Evolutionary conservation across 768 basidiomycete genomes (phyloP), one percentile per base, ranked within the genome.

Genomic region (Leccinellum rugosiceps): DNA sequence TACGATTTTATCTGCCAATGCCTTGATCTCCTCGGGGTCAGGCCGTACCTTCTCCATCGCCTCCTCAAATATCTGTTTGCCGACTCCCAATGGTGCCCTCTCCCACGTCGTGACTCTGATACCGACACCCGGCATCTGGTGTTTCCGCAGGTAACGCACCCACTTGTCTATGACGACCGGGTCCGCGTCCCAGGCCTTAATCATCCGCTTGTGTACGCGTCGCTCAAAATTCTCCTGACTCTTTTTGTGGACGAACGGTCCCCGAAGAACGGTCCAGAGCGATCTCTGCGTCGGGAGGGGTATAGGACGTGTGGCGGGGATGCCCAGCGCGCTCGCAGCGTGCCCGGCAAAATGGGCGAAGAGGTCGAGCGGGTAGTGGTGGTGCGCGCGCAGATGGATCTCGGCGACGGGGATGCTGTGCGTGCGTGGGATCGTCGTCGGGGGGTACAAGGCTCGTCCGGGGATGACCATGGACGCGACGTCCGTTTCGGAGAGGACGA

Each of bases 191-290:
- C 83, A 98, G 0, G 94, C 90, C 73, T 94, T 95, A 74, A 98
- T 84, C 34, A 82, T 82, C 11, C 95, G 83, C 67, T 90, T 91
- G 68, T 95, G 90, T 53, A 88, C 86, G 65, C 78, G 82, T 26
- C 92, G 78, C 70, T 94, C 88, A 70, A 96, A 98, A 74, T 98
- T 98, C 77, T 98, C 94, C 74, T 98, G 95, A 17, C 83, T 77
- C 74, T 96, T 97, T 69, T 98, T 98, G 72, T 95, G 88, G 6
- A 83, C 86, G 68, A 98, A 98, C 10, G 96, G 95, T 4, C 84
- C 82, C 34, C 87, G 83, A 9, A 81, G 79, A 17, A 97, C 94
- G 0, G 96, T 97, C 86, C 91, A 93, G 11, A 97, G 75, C 5
- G 81, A 78, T 46, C 90, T 87, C 61, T 86, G 78, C 3, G 82